Evolutionary conservation across 768 basidiomycete genomes (phyloP), one percentile per base, ranked within the genome.

Genomic region (Strobilomyces dryophilus): DNA sequence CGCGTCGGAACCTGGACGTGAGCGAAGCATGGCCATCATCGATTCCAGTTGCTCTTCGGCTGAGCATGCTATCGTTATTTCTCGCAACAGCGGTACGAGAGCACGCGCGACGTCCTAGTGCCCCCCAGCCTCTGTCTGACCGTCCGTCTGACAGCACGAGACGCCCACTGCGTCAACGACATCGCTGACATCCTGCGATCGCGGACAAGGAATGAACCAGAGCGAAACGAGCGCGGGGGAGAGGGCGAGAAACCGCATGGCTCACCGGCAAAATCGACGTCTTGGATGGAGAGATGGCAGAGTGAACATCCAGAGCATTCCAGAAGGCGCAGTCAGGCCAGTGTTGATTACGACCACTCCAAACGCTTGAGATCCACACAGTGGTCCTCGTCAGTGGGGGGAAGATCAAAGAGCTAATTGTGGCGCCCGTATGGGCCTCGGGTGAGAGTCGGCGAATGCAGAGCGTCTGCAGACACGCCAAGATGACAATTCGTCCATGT

Each of bases 211-310:
- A 18, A 62, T 54, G 34, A 63, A 61, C 26, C 49, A 36, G 39
- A 66, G 36, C 17, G 54, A 52, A 8, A 35, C 40, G 44, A 61
- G 57, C 20, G 48, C 27, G 37, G 17, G 55, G 9, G 64, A 50
- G 36, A 45, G 42, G 7, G 47, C 37, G n/a, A 65, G 57, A 40
- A 64, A 63, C 1, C 55, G 61, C n/a, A 65, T 4, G 5, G 26
- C 24, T 64, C 64, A 9, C 55, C 52, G 9, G 61, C 45, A 45
- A 65, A 58, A 26, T 55, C 17, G 17, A 66, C 51, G 14, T 57
- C 52, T 26, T 36, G 45, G 24, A 62, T 60, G 32, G 57, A 57
- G 17, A 60, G 56, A 5, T 15, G 46, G 35, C 31, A 48, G 18
- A 65, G 58, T 3, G 29, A 3, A 32, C 60, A 55, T 20, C 15